Evolutionary conservation across 2,329 filamentous ascomycete species (phyloP).

Genomic region (Diaporthe australafricana): DNA sequence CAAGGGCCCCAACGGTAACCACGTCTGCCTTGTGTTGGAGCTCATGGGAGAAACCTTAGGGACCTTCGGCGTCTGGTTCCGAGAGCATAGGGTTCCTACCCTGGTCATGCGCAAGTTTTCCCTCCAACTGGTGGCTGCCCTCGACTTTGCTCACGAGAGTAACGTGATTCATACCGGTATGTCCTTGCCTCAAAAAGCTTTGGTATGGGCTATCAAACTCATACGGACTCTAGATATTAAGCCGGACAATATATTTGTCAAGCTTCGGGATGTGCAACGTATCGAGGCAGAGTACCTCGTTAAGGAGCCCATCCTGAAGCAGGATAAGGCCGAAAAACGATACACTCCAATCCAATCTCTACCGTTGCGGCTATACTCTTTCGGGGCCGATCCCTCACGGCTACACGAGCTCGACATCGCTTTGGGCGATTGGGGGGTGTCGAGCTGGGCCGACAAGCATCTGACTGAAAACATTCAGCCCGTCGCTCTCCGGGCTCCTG

Average conservation of each 20-base stretch:
- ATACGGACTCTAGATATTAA: conserved; percentile 39
- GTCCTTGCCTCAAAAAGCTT: not conserved
- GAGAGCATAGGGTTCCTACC: conserved; percentile 39
- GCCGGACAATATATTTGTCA: conserved; percentile 42
- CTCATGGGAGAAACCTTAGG: conserved; percentile 42
- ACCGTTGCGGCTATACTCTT: not conserved
- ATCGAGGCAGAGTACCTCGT: conserved; percentile 38
- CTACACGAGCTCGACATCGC: conserved; percentile 38
- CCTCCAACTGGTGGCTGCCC: conserved; percentile 40
- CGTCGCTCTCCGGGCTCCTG: conserved; percentile 42
- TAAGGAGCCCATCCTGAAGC: conserved; percentile 2
- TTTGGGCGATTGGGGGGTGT: conserved; percentile 42
- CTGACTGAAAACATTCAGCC: conserved; percentile 40
- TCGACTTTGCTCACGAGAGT: conserved; percentile 43
- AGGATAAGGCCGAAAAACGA: not conserved
- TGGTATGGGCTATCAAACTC: not conserved
- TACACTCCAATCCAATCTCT: conserved; percentile 10
- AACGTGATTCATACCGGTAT: conserved; percentile 42
- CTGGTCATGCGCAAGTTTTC: conserved; percentile 40
- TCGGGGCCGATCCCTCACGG: conserved; percentile 18
- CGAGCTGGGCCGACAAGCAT: conserved; percentile 40
- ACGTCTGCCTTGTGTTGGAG: conserved; percentile 43
- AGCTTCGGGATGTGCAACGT: conserved; percentile 39
- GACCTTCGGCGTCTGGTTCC: conserved; percentile 34
- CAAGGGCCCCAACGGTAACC: conserved; percentile 40